phyloP scores from a whole-genome alignment of 2,329 filamentous ascomycete genomes.

The Epichloe festucae region DNA sequence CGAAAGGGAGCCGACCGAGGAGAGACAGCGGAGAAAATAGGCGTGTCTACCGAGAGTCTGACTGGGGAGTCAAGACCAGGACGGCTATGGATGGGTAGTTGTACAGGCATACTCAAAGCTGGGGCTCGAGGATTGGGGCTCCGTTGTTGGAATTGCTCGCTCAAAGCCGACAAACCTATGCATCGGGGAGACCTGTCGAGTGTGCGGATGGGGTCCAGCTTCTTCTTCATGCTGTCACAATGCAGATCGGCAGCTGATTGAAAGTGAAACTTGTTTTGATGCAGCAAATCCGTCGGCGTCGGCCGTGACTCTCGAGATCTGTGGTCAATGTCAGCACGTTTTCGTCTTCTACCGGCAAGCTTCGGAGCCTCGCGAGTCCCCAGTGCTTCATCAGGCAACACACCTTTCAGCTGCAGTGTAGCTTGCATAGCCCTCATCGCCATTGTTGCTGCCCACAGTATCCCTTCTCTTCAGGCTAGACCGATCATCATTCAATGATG shows the following conservation, averaged over 20 bases:
- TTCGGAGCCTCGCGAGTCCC: neutral
- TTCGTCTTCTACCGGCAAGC: neutral
- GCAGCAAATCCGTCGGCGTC: constrained; percentile 26
- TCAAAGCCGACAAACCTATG: constrained; percentile 28
- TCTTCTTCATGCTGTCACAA: constrained; percentile 39
- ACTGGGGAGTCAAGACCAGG: constrained; percentile 18
- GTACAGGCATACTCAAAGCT: constrained; percentile 31
- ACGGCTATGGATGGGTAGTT: constrained; percentile 27
- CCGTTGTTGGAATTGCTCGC: constrained; percentile 24
- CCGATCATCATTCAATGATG: constrained; percentile 22
- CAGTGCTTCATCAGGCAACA: constrained; percentile 1
- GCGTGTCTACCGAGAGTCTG: constrained; percentile 30
- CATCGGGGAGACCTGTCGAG: constrained; percentile 34
- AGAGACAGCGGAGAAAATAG: constrained; percentile 34
- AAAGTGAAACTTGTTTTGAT: constrained; percentile 37
- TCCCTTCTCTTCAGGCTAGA: constrained; percentile 21
- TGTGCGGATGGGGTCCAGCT: constrained; percentile 35
- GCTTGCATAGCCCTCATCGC: constrained; percentile 32
- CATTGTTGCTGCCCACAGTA: constrained; percentile 14
- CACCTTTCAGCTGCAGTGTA: constrained; percentile 28
- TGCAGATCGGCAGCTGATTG: constrained; percentile 33
- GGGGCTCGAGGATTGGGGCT: constrained; percentile 27
- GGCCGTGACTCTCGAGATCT: constrained; percentile 30
- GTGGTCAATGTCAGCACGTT: constrained; percentile 4
- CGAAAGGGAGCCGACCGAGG: constrained; percentile 31